Evolutionary conservation across 1,284 basidiomycete genomes (phyloP), one percentile per base, ranked within the genome.

Genomic region (Apiotrichum laibachii): DNA sequence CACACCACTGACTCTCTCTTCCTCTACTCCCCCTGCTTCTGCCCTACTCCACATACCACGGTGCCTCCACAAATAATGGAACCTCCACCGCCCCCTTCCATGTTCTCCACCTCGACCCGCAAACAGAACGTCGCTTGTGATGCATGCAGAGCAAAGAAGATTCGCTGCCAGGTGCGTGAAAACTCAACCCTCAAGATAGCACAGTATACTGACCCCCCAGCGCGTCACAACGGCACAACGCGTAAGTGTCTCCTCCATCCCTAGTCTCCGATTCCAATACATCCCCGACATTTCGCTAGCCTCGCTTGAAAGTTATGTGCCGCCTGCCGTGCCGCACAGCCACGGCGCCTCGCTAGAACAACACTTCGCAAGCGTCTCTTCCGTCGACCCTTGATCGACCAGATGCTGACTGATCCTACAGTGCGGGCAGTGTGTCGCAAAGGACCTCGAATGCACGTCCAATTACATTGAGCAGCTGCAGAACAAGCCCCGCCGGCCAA

Each of bases 101-200:
- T 57, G 15, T 63, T 56, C 50, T 57, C 39, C 39, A 60, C 60
- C 5, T 55, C 57, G 16, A 61, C 65, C 5, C 56, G 72, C 34
- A 91, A 90, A 73, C 90, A 93, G 79, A 93, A 93, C 73, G 89
- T 90, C 22, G 90, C 90, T 26, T 93, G 90, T 75, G 90, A 93
- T 80, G 88, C 88, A 53, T 92, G 90, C 83, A 56, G 74, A 13
- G 48, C 60, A 26, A 75, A 71, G 66, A 76, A 76, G 60, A 66
- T 76, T 31, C 55, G 70, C 49, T 77, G 75, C 48, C 56, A 59
- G 52, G 44, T 54, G n/a, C 5, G 44, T 42, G 19, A 35, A 19
- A 8, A 45, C 33, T 13, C 37, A 1, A 15, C 26, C 6, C 10
- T 8, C 7, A 45, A 5, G 44, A 45, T n/a, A 33, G 15, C n/a